Evolutionary conservation across 2,329 filamentous ascomycete genomes (phyloP).

Genomic region (Fusarium dimerum): DNA sequence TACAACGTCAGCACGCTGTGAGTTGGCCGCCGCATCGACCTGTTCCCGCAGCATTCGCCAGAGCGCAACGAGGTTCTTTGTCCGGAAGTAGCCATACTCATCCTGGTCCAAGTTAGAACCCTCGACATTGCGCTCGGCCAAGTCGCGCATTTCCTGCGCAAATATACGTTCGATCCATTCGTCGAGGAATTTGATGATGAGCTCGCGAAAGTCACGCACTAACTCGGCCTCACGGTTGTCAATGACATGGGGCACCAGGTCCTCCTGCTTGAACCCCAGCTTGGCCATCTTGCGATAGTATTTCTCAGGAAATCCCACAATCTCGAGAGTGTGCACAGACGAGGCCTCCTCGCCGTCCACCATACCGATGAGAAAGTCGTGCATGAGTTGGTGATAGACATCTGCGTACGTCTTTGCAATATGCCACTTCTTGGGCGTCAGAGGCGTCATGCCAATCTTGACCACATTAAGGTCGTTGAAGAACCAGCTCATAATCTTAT

Average conservation of each 20-base stretch:
- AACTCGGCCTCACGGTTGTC: constrained; percentile 89
- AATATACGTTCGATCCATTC: constrained; percentile 98
- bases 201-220: constrained; percentile 87
- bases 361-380: constrained; percentile 82
- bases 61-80: constrained; percentile 87
- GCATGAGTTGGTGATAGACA: constrained; percentile 94
- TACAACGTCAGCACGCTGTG: constrained; percentile 83
- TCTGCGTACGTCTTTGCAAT: constrained; percentile 87
- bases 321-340: constrained; percentile 84
- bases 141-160: constrained; percentile 76
- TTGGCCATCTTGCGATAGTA: constrained; percentile 97
- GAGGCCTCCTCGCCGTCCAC: constrained; percentile 84
- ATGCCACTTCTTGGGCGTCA: constrained; percentile 97
- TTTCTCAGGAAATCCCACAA: constrained; percentile 92
- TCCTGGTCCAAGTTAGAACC: constrained; percentile 78
- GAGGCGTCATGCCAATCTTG: constrained; percentile 83
- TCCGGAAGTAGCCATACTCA: constrained; percentile 88
- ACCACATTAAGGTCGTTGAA: constrained; percentile 98
- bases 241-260: constrained; percentile 83
- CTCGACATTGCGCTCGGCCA: constrained; percentile 74
- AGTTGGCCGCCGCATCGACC: constrained; percentile 79
- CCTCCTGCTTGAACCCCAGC: constrained; percentile 74
- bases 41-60: constrained; percentile 98
- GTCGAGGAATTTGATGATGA: constrained; percentile 94
- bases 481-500: constrained; percentile 91